phyloP scores from a whole-genome alignment of 176 grass and related monocot species.

The Oryza coarctata region DNA sequence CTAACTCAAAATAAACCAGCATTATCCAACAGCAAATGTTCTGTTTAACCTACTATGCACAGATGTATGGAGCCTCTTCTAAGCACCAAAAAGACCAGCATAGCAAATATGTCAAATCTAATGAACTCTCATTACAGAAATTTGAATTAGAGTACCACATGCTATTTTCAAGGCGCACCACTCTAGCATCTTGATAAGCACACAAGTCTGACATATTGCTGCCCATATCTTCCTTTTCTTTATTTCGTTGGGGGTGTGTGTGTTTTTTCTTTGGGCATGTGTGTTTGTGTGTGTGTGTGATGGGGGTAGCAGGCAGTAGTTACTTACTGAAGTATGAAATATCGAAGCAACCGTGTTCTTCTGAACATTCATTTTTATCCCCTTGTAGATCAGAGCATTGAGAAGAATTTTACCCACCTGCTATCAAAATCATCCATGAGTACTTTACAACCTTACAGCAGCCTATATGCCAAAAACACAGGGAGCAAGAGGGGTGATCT shows the following conservation, averaged over 20 bases:
- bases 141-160: not conserved
- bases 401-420: constrained; percentile 95
- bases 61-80: not conserved
- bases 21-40: not conserved
- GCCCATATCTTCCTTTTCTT: not conserved
- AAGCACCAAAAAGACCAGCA: not conserved
- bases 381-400: constrained; percentile 90
- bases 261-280: not conserved
- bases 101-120: not conserved
- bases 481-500: not conserved
- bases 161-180: no score
- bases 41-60: not conserved
- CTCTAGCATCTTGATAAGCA: not conserved
- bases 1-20: not conserved
- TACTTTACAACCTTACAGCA: constrained; percentile 2
- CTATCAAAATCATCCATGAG: constrained; percentile 25
- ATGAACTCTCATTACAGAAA: not conserved
- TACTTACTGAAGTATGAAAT: constrained; percentile 82
- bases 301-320: not conserved
- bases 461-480: not conserved
- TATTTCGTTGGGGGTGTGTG: not conserved
- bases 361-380: constrained; percentile 89
- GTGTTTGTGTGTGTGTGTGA: no score
- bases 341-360: constrained; percentile 92
- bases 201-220: not conserved